Evolutionary conservation across 495 filamentous ascomycete species (phyloP).

Genomic region (Aspergillus campestris): DNA sequence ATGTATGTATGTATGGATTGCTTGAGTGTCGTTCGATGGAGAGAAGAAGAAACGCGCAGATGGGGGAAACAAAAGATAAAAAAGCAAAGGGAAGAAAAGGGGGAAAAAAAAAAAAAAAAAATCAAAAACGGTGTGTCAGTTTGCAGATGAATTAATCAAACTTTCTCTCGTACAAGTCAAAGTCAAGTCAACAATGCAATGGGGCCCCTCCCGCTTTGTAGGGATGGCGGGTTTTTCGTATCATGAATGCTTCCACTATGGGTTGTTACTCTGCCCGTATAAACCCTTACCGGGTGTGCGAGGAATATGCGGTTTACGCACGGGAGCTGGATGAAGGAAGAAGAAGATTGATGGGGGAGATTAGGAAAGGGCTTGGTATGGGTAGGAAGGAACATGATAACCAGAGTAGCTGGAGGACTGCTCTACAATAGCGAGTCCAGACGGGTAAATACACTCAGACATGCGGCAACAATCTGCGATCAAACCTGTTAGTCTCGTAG

Average conservation of each 20-base stretch:
- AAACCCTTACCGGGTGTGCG: too few species aligned
- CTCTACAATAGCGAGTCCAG: slow-evolving; percentile 81
- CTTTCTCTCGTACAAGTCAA: too few species aligned
- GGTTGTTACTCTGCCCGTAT: too few species aligned
- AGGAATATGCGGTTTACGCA: neutral
- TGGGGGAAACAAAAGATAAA: neutral
- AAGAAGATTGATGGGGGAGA: slow-evolving; percentile 4
- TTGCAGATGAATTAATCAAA: neutral
- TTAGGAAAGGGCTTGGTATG: slow-evolving; percentile 3
- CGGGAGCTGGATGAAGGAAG: slow-evolving; percentile 5
- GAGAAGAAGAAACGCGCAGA: neutral
- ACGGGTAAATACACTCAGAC: slow-evolving; percentile 92
- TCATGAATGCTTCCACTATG: too few species aligned
- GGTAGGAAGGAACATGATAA: neutral
- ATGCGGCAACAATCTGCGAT: slow-evolving; percentile 75
- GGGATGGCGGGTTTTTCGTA: neutral
- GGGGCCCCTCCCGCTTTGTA: too few species aligned
- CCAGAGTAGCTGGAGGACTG: neutral
- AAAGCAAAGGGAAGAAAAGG: neutral
- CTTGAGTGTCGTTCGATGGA: too few species aligned
- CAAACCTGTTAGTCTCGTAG: neutral
- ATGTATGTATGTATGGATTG: too few species aligned
- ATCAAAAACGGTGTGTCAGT: slow-evolving; percentile 1
- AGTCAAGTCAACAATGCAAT: too few species aligned
- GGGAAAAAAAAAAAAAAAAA: neutral